Evolutionary conservation across 2,329 filamentous ascomycete genomes (phyloP), one percentile per base, ranked within the genome.

Genomic region (Podosphaera leucotricha): DNA sequence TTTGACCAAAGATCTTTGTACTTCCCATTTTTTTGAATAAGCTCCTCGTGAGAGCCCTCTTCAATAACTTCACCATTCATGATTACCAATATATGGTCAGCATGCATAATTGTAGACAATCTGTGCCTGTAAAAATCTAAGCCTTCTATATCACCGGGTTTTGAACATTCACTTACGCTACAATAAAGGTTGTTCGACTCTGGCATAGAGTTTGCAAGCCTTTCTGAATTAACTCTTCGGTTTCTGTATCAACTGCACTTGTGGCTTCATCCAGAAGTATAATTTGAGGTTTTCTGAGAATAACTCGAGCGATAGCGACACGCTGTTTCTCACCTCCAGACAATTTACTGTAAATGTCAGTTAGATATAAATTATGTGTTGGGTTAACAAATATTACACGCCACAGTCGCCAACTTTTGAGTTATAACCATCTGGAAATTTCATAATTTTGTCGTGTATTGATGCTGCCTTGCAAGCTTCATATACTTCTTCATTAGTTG

Each of bases 221-320:
- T 55, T 51, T 81, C 59, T 95, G 90, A 1, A 98, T 90, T 13
- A 92, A 76, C 38, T 83, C 83, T 62, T 98, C 90, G 0, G 84
- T 92, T 57, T 90, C 87, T 22, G 87, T 93, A 58, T 98, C 90
- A 1, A 98, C 70, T 2, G 85, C 85, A 37, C 82, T 90, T 0
- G 90, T 98, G 13, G 90, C 90, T 61, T 98, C 90, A 52, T 98
- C 90, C 4, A 98, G 75, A 0, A 98, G 70, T 2, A 98, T 70
- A 53, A 98, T 77, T 62, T 86, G 90, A 0, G 87, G 87, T 52
- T 93, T 80, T n/a, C 81, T 90, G 22, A 94, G 80, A 42, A 94
- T 75, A 33, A 86, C 86, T 54, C 86, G 72, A 11, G 87, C 85
- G 59, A 95, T 94, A 8, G 87, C 77, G 20, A 92, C 68, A 4